phyloP scores from a whole-genome alignment of 2,329 filamentous ascomycete species.

The Drechslera avenae region DNA sequence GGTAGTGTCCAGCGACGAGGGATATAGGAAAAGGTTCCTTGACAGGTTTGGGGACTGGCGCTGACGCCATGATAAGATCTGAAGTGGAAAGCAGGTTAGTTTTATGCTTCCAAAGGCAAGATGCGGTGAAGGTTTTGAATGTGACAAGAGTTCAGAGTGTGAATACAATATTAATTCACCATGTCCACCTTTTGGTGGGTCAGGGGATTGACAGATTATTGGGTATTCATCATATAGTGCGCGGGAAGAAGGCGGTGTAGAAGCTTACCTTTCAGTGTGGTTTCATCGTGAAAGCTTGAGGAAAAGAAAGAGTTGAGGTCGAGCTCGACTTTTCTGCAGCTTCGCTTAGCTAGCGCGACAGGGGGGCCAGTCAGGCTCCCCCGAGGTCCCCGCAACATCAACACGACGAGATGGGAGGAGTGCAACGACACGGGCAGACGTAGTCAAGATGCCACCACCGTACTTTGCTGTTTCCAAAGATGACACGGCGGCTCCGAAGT shows the following conservation, averaged over 20 bases:
- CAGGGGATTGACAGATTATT: conserved; percentile 84
- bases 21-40: conserved; percentile 76
- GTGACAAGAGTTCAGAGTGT: conserved; percentile 49
- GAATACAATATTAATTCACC: conserved; percentile 54
- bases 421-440: conserved; percentile 1
- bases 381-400: conserved; percentile 12
- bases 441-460: conserved; percentile 26
- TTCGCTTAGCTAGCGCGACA: conserved; percentile 21
- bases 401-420: conserved; percentile 10
- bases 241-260: conserved; percentile 1
- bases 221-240: conserved; percentile 65
- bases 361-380: background rate
- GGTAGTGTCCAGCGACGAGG: conserved; percentile 77
- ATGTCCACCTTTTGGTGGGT: conserved; percentile 57
- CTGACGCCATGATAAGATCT: conserved; percentile 40
- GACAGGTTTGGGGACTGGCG: conserved; percentile 37
- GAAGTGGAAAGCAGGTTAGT: conserved; percentile 25
- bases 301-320: conserved; percentile 17
- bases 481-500: conserved; percentile 29
- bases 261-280: conserved; percentile 42
- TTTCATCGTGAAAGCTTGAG: conserved; percentile 38
- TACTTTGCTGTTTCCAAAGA: conserved; percentile 25
- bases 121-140: conserved; percentile 11
- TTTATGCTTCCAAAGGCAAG: conserved; percentile 14
- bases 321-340: conserved; percentile 27